phyloP scores from a whole-genome alignment of 2,329 filamentous ascomycete species.

The Cytospora chrysosperma region DNA sequence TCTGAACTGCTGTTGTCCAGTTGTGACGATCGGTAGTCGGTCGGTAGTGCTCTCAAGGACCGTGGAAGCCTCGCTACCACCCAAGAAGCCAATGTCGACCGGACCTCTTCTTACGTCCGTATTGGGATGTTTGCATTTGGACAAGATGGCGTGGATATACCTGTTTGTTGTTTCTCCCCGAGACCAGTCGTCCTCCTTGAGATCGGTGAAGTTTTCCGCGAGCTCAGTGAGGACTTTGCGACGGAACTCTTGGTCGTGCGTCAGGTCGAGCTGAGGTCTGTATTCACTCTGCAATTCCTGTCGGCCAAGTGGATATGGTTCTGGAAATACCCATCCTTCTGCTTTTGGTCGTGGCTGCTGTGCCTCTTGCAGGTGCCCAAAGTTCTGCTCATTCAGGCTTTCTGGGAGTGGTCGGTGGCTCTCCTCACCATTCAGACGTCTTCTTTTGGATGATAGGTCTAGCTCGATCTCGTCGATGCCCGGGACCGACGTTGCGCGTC shows the following conservation, averaged over 20 bases:
- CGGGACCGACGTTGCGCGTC: conserved; percentile 19
- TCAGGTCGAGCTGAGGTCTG: conserved; percentile 8
- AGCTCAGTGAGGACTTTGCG: conserved; percentile 20
- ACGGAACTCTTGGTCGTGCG: conserved; percentile 18
- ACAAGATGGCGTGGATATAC: conserved; percentile 22
- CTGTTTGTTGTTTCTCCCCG: conserved; percentile 23
- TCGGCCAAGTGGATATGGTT: not conserved
- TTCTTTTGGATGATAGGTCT: conserved; percentile 17
- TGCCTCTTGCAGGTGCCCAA: not conserved
- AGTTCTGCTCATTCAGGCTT: not conserved
- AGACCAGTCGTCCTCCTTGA: conserved; percentile 22
- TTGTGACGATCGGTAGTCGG: conserved; percentile 28
- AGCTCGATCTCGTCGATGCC: conserved; percentile 23
- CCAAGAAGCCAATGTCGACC: conserved; percentile 20
- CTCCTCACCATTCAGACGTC: conserved; percentile 1
- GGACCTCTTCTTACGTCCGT: conserved; percentile 20
- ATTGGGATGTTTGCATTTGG: conserved; percentile 21
- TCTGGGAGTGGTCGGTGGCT: not conserved
- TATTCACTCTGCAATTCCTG: not conserved
- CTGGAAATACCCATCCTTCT: not conserved
- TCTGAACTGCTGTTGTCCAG: conserved; percentile 30
- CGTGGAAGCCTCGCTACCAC: conserved; percentile 18
- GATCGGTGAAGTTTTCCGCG: conserved; percentile 18
- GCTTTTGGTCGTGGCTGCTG: not conserved
- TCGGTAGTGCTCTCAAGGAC: conserved; percentile 16